Percentiles rank a stretch among this genome's conserved stretches.
Evolutionary conservation across 2,329 filamentous ascomycete species (phyloP).

Genomic region (Tolypocladium tropicale): DNA sequence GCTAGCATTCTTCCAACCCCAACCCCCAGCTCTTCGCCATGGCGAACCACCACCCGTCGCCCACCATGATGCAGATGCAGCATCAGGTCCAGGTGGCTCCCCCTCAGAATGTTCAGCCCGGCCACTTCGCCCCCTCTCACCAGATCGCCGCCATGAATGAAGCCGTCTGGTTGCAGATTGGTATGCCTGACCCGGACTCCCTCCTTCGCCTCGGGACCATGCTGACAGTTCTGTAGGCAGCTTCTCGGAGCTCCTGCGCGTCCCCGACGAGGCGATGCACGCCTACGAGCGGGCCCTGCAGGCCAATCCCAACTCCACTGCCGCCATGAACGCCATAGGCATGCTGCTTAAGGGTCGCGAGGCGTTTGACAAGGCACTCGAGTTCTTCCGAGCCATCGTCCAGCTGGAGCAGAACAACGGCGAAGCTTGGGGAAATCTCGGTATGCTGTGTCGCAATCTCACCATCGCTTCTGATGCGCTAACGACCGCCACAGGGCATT

Average conservation of each 20-base stretch:
- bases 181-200: slow-evolving; percentile 44
- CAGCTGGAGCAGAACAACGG: slow-evolving; percentile 85
- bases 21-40: slow-evolving; percentile 30
- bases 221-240: slow-evolving; percentile 47
- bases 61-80: slow-evolving; percentile 60
- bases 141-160: slow-evolving; percentile 75
- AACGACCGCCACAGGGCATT: slow-evolving; percentile 58
- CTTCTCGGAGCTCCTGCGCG: slow-evolving; percentile 77
- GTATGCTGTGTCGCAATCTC: slow-evolving; percentile 39
- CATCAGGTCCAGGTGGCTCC: slow-evolving; percentile 51
- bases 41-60: slow-evolving; percentile 73
- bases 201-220: neutral
- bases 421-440: slow-evolving; percentile 92
- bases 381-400: slow-evolving; percentile 83
- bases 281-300: slow-evolving; percentile 85
- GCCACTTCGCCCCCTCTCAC: slow-evolving; percentile 56
- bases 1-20: slow-evolving; percentile 6
- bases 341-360: slow-evolving; percentile 85
- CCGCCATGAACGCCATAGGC: slow-evolving; percentile 90
- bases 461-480: slow-evolving; percentile 4
- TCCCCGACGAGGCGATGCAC: slow-evolving; percentile 77
- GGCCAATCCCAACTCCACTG: slow-evolving; percentile 80
- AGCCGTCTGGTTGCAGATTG: slow-evolving; percentile 83
- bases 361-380: slow-evolving; percentile 86
- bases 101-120: slow-evolving; percentile 44